phyloP scores from a whole-genome alignment of 1,139 yeast genomes.

The Trichomonascaceae sp. region DNA sequence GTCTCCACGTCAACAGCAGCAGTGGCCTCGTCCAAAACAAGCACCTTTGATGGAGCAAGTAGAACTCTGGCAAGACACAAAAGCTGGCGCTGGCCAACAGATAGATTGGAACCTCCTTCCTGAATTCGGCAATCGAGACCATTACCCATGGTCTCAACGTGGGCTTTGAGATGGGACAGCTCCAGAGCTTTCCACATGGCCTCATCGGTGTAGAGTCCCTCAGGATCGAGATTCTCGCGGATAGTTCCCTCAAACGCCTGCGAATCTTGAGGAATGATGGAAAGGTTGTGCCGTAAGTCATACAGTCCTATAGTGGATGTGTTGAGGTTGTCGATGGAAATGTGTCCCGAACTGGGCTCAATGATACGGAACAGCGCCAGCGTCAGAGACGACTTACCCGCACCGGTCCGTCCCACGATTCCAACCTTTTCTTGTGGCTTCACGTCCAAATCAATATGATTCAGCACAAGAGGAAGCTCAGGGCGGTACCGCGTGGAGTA shows the following conservation, averaged over 20 bases:
- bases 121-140: conserved; percentile 52
- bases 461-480: conserved; percentile 69
- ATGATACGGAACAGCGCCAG: conserved; percentile 82
- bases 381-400: conserved; percentile 89
- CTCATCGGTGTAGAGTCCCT: conserved; percentile 51
- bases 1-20: conserved; percentile 97
- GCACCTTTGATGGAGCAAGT: conserved; percentile 60
- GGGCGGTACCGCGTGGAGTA: conserved; percentile 81
- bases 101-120: conserved; percentile 80
- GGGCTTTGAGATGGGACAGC: conserved; percentile 70
- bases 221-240: conserved; percentile 83
- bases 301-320: conserved; percentile 63
- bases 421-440: conserved; percentile 80
- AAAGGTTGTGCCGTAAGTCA: conserved; percentile 72
- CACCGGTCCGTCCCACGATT: conserved; percentile 86
- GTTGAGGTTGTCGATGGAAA: conserved; percentile 58
- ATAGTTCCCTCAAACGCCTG: conserved; percentile 91
- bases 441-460: conserved; percentile 52
- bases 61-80: conserved; percentile 86
- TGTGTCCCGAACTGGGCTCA: conserved; percentile 64
- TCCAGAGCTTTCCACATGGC: conserved; percentile 79
- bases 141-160: conserved; percentile 49
- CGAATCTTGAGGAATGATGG: conserved; percentile 94
- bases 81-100: conserved; percentile 86
- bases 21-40: conserved; percentile 90